Evolutionary conservation across 345 rosid species (phyloP).

Genomic region (Eucalyptus rudis): DNA sequence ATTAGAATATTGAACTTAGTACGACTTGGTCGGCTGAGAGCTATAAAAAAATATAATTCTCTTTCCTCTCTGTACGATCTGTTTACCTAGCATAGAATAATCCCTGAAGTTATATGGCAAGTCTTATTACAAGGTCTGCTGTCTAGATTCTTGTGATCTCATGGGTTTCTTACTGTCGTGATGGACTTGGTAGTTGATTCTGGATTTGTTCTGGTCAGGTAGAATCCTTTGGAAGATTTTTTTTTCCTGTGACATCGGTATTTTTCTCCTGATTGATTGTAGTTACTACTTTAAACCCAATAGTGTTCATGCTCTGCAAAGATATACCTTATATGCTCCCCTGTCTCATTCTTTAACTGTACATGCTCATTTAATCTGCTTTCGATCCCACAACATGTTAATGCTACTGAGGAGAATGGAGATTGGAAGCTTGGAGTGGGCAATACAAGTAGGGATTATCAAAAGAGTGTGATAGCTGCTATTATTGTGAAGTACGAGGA

Average conservation of each 20-base stretch:
- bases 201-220: neutral
- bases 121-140: neutral
- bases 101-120: neutral
- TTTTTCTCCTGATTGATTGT: neutral
- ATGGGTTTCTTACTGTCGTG: neutral
- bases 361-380: neutral
- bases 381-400: neutral
- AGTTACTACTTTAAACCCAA: neutral
- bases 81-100: neutral
- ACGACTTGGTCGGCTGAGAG: neutral
- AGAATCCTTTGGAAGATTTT: neutral
- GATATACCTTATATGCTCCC: neutral
- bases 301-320: neutral
- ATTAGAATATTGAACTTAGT: neutral
- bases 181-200: neutral
- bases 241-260: neutral
- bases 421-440: neutral
- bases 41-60: neutral
- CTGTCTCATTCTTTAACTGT: neutral
- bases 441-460: neutral
- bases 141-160: neutral
- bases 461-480: neutral
- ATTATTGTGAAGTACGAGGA: neutral
- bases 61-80: neutral
- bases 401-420: neutral